Evolutionary conservation across 306 rosid genomes (phyloP).

Genomic region (Carpinus viminea): DNA sequence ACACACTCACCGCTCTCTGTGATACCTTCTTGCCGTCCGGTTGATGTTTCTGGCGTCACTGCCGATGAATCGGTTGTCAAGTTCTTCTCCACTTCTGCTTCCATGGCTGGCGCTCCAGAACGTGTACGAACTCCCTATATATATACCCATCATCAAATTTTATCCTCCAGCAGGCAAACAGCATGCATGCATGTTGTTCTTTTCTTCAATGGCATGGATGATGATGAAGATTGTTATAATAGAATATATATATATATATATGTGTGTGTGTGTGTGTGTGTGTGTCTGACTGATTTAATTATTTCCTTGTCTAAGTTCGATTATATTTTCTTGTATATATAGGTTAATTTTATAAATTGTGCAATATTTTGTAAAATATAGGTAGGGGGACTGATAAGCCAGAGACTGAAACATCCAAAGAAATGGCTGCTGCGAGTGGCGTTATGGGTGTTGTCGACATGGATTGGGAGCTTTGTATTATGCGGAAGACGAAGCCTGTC

Average conservation of each 20-base stretch:
- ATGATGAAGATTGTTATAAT: not conserved
- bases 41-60: slow-evolving; percentile 7
- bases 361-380: slow-evolving; percentile 1
- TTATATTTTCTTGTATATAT: too few relatives aligned
- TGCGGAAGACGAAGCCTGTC: slow-evolving; percentile 47
- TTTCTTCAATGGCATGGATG: not conserved
- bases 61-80: slow-evolving; percentile 25
- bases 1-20: slow-evolving; percentile 51
- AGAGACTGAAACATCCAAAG: slow-evolving; percentile 55
- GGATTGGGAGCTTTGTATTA: slow-evolving; percentile 54
- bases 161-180: too few relatives aligned
- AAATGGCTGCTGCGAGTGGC: slow-evolving; percentile 37
- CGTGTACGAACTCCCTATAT: slow-evolving; percentile 39
- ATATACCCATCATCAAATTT: too few relatives aligned
- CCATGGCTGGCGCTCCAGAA: slow-evolving; percentile 58
- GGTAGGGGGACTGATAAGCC: slow-evolving; percentile 50
- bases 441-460: slow-evolving; percentile 58
- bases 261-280: too few relatives aligned
- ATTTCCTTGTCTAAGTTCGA: too few relatives aligned
- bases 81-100: slow-evolving; percentile 57
- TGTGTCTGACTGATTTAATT: too few relatives aligned
- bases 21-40: slow-evolving; percentile 68
- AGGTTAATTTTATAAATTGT: too few relatives aligned
- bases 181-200: not conserved
- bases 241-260: too few relatives aligned